These are phyloP conservation scores for Herpetomonas tarakana DNA, from an alignment of 208 protist species.

Conservation along the genomic window DNA sequence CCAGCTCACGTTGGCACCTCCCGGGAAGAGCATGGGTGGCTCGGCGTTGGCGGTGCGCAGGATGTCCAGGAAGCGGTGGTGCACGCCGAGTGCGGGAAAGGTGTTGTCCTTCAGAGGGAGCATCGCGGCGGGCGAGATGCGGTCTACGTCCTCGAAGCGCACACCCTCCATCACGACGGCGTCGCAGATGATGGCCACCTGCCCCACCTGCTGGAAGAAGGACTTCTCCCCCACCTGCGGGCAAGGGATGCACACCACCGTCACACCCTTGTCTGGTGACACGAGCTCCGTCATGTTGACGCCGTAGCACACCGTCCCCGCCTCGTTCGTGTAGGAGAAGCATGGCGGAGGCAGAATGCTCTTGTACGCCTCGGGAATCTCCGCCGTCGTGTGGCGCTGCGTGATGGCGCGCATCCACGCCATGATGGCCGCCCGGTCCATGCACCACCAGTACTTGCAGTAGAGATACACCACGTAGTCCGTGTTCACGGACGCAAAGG, in stretches of 20 bases:
- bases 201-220: slow-evolving; percentile 65
- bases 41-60: slow-evolving; percentile 34
- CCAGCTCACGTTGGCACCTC: slow-evolving; percentile 40
- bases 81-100: slow-evolving; percentile 70
- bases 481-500: slow-evolving; percentile 49
- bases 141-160: slow-evolving; percentile 63
- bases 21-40: slow-evolving; percentile 82
- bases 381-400: slow-evolving; percentile 48
- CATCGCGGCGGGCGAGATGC: slow-evolving; percentile 55
- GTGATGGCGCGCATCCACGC: slow-evolving; percentile 66
- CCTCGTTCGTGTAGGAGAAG: slow-evolving; percentile 22
- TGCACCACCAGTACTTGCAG: slow-evolving; percentile 38
- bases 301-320: slow-evolving; percentile 31
- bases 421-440: slow-evolving; percentile 36
- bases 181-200: slow-evolving; percentile 46
- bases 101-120: slow-evolving; percentile 78
- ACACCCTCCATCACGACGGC: slow-evolving; percentile 72
- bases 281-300: slow-evolving; percentile 73
- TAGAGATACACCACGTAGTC: slow-evolving; percentile 65
- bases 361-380: slow-evolving; percentile 73
- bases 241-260: slow-evolving; percentile 67
- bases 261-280: slow-evolving; percentile 36
- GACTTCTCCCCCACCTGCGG: slow-evolving; percentile 52
- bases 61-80: slow-evolving; percentile 82
- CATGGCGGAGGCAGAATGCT: slow-evolving; percentile 65